Conservation (phyloP, 768 basidiomycete species). For the Russula lepida region DNA sequence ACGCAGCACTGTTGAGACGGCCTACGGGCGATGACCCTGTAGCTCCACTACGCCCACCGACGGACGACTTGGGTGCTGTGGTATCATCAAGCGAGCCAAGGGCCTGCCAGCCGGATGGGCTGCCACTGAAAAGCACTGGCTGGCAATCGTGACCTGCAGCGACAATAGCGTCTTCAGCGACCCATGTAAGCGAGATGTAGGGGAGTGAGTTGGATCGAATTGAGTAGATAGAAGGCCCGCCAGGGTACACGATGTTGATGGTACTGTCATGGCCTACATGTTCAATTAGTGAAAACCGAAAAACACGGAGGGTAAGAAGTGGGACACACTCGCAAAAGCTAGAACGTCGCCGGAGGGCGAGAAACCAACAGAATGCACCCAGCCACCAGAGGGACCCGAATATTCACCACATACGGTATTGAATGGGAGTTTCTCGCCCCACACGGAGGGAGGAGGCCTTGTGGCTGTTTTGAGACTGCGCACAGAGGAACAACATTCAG, state of each 20-base stretch:
- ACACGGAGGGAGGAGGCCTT: constrained; percentile 82
- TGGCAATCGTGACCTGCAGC: constrained; percentile 98
- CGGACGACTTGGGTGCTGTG: constrained; percentile 37
- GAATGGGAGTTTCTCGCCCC: constrained; percentile 98
- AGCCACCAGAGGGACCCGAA: constrained; percentile 80
- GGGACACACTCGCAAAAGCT: constrained; percentile 79
- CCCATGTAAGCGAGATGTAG: constrained; percentile 79
- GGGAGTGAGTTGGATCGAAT: constrained; percentile 77
- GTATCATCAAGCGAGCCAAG: constrained; percentile 81
- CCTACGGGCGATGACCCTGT: constrained; percentile 40
- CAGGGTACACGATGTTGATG: constrained; percentile 87
- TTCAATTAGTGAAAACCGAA: constrained; percentile 11
- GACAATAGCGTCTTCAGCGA: constrained; percentile 69
- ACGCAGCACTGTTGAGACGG: constrained; percentile 86
- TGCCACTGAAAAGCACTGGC: constrained; percentile 78
- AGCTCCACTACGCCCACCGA: constrained; percentile 39
- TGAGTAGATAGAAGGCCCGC: constrained; percentile 59
- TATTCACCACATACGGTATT: constrained; percentile 97
- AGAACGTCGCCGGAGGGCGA: constrained; percentile 93
- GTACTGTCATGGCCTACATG: constrained; percentile 86
- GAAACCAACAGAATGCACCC: constrained; percentile 95
- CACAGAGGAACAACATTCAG: not conserved
- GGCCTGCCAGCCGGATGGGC: constrained; percentile 66
- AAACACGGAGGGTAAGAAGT: not conserved
- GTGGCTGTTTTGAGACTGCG: not conserved